Base-by-base conservation (phyloP, 1,284 basidiomycete species). In the Cryptococcus amylolentus region DNA sequence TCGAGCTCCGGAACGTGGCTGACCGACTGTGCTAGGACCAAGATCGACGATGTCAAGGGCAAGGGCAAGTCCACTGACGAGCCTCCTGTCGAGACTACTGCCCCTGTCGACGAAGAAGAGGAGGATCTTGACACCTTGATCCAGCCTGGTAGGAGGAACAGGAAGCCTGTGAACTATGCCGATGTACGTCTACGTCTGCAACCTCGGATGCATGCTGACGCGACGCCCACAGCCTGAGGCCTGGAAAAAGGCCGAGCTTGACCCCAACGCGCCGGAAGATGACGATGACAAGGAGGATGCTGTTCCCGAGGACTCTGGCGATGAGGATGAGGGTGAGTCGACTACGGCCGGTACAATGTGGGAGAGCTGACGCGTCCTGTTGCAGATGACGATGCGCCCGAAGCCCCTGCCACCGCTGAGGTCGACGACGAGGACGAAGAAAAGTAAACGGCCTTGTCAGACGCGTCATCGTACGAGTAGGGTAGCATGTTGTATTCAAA, bases 391-490 rank as follows among this genome's bases (percentile, higher is more conserved):
- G 38, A 31, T 38, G 55, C 47, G 16, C 51, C 13, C 12, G 61
- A 66, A 8, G 62, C 45, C 41, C 63, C 56, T 27, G 66, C 27
- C 10, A 58, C 57, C 44, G 60, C 56, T 12, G 70, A 69, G 12
- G 70, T 68, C 28, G 68, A 68, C 14, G 68, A 67, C 35, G 73
- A 72, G 48, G 67, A 72, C 26, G 61, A 65, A 60, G 65, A 61
- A 54, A 65, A 60, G 54, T 61, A 57, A 47, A 37, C 4, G 13
- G 12, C 49, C 35, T 38, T 41, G 38, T 41, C 16, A 5, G 35
- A 41, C 41, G 16, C 41, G 41, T 41, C 16, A 51, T 38, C 31
- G 35, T 26, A 41, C 39, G 18, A 18, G 39, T 14, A 41, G 39
- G 18, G 39, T 10, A 42, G 12, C 41, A 9, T 42, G 41, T 18